A percentile compares a stretch with the other conserved stretches of the same genome.
Conservation (phyloP, 192 early-diverging fungal genomes). For the Gryganskiella cystojenkinii region DNA sequence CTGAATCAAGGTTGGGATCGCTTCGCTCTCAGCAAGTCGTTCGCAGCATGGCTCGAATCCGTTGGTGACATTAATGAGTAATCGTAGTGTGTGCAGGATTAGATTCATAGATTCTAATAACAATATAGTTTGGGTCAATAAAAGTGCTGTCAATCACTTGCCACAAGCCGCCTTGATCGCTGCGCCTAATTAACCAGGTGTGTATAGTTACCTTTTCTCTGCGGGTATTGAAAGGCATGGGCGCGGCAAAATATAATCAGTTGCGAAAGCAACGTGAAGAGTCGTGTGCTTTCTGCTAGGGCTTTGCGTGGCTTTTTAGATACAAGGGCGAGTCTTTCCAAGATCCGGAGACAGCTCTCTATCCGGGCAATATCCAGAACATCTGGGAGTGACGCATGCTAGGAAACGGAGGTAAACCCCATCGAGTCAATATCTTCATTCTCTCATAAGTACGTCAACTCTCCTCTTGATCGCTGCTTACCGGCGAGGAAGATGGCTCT, state of each 20-base stretch:
- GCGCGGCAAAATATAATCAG: slow-evolving; percentile 39
- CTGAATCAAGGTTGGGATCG: slow-evolving; percentile 24
- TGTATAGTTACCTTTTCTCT: slow-evolving; percentile 17
- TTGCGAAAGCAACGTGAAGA: slow-evolving; percentile 30
- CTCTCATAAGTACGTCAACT: too few relatives aligned
- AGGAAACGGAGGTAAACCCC: not conserved
- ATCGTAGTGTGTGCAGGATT: slow-evolving; percentile 29
- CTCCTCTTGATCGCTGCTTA: too few relatives aligned
- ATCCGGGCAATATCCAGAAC: slow-evolving; percentile 39
- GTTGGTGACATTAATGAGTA: slow-evolving; percentile 43
- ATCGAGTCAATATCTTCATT: too few relatives aligned
- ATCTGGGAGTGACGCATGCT: slow-evolving; percentile 19
- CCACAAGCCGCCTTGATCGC: too few relatives aligned
- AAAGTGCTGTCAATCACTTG: too few relatives aligned
- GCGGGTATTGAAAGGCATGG: slow-evolving; percentile 42
- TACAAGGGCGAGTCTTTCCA: slow-evolving; percentile 35
- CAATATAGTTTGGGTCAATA: too few relatives aligned
- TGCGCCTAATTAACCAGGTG: too few relatives aligned
- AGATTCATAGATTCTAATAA: slow-evolving; percentile 37
- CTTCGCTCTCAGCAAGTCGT: slow-evolving; percentile 18
- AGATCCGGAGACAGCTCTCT: slow-evolving; percentile 37
- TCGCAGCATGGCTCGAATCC: slow-evolving; percentile 35
- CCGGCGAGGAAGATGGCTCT: slow-evolving; percentile 20
- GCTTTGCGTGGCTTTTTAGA: slow-evolving; percentile 5
- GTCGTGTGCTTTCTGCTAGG: slow-evolving; percentile 7